Base-by-base conservation (phyloP, 306 rosid species). In the Argentina anserina region DNA sequence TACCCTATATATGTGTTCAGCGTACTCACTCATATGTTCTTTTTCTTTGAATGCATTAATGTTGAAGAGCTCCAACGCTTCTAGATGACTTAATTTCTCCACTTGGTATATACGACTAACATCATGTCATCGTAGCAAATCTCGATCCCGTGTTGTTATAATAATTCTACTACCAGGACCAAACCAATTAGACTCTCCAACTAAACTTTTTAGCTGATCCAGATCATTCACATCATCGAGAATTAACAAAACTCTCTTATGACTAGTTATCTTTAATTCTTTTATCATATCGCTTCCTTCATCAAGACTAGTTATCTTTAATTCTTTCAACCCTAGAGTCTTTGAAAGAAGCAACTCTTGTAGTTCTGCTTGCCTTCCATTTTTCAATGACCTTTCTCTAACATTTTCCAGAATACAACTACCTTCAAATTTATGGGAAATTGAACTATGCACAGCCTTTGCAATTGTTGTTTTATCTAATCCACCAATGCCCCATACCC, bases 101-200 rank as follows among this genome's bases (percentile, higher is more conserved):
- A 53, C 42, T 3, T 29, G 0, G 45, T 75, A 66, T 3, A 41
- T 66, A 1, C 9, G 29, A 9, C 52, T 14, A 17, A 42, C 56
- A 65, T 50, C 66, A 25, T 39, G 14, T 0, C 63, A 6, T 15
- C 0, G 20, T 14, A 75, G 41, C 14, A 41, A 9, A 11, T 7
- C 9, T 0, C 18, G 12, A 75, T 75, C 67, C 12, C 67, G 42
- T 21, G 79, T 40, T 41, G 79, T 66, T 75, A 75, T 29, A 4
- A 75, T 40, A 26, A 75, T 31, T 55, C 79, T 53, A 56, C 73
- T 75, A 0, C 67, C 39, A 0, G 1, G 1, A 20, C 67, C 79
- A 36, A 75, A 55, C 66, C 65, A 29, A 12, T 55, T 23, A 41
- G 5, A 7, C 0, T 42, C 10, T 17, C 73, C 67, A 0, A 3